A percentile compares a stretch with the other conserved stretches of the same genome.
Conservation (phyloP, 495 filamentous ascomycete genomes). For the Podospora conica region DNA sequence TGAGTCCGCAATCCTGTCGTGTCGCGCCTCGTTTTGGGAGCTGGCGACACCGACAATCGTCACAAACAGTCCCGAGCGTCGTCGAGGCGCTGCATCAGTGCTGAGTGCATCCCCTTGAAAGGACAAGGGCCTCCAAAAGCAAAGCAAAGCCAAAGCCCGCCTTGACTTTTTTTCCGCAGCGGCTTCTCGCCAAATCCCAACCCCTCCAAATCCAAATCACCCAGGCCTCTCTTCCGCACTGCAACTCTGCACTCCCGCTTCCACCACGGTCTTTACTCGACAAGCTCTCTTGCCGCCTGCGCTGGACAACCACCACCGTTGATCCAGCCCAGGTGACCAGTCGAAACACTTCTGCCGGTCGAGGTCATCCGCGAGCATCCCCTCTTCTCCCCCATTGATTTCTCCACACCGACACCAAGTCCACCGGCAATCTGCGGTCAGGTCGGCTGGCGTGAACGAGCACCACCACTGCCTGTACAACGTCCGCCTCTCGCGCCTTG, state of each 20-base stretch:
- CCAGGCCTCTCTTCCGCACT: not conserved
- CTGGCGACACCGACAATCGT: not conserved
- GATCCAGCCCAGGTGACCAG: not conserved
- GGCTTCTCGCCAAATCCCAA: not conserved
- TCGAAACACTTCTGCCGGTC: not conserved
- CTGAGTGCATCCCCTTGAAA: no score
- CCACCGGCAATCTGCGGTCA: not conserved
- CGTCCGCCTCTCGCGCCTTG: not conserved
- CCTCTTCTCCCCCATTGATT: not conserved
- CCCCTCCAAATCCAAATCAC: not conserved
- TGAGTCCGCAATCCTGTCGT: not conserved
- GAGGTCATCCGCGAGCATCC: not conserved
- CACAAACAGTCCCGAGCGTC: not conserved
- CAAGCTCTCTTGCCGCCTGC: not conserved
- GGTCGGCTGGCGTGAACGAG: not conserved
- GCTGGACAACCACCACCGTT: not conserved
- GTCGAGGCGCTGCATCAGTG: not conserved
- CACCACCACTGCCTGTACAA: not conserved
- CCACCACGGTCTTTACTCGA: not conserved
- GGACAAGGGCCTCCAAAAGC: no score
- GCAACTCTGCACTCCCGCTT: not conserved
- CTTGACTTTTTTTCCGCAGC: not conserved
- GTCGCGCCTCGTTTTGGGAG: not conserved
- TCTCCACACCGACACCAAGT: not conserved
- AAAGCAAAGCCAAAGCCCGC: not conserved